Base-by-base conservation (phyloP, 768 basidiomycete species). In the Pleurotus giganteus region DNA sequence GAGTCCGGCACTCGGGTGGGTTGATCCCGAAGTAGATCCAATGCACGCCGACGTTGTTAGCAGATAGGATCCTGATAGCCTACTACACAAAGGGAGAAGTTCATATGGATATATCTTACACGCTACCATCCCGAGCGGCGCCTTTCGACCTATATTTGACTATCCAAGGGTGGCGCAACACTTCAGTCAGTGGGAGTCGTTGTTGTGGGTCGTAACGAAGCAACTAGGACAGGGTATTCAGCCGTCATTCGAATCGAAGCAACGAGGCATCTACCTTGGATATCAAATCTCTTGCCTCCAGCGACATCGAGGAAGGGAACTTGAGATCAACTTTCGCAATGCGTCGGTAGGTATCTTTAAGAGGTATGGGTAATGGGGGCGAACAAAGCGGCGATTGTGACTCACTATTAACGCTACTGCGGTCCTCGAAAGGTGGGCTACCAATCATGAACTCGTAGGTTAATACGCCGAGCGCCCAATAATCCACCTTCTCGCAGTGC, bases 391-490 rank as follows among this genome's bases (percentile, higher is more conserved):
- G 29, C 47, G 19, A 2, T 11, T 57, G 27, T 19, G 28, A 66
- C 85, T 54, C 57, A 92, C 91, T 91, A 53, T 82, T 83, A 47
- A 86, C 82, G 41, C 91, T 91, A 51, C 66, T 79, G 57, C 88
- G 72, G 65, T 95, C 94, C 65, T 98, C 96, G 60, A 98, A 99
- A 12, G 80, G 78, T 3, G 79, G 78, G 50, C 79, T 80, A 4
- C 96, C 96, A 50, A 84, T 83, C 57, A 98, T 71, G 68, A 99
- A 98, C 69, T 99, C 96, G 67, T 94, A 99, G 1, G 89, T 89
- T 58, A 99, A 75, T n/a, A 98, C 95, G 42, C 96, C 96, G 24
- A 99, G 74, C 0, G 96, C 96, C 96, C 96, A 99, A 56, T 93
- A 81, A 63, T 98, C 96, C 34, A 98, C 96, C 60, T 76, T 86